Evolutionary conservation across 768 basidiomycete genomes (phyloP), one percentile per base, ranked within the genome.

Genomic region (Serendipita vermifera): DNA sequence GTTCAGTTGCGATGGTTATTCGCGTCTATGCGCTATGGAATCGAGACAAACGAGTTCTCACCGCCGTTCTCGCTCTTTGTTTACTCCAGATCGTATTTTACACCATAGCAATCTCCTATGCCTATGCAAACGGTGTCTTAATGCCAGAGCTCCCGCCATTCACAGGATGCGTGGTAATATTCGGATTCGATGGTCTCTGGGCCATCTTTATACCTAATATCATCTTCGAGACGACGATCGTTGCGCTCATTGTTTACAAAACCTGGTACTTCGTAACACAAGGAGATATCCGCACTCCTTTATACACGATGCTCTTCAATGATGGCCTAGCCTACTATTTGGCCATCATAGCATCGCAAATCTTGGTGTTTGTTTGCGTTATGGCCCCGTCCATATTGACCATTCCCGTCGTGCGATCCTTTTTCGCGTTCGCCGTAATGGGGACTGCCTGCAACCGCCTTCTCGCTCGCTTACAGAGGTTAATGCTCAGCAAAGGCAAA

Each of bases 1-100:
- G n/a, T n/a, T n/a, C n/a, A 51, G 46, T 51, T 22, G 27, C 27
- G 32, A 20, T 51, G 22, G 29, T 51, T 29, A 26, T 29, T n/a
- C 46, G 46, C n/a, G 27, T 51, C 20, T 51, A 51, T 51, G 46
- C 46, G 3, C 46, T 51, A 9, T 51, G 46, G 46, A 51, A 51
- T n/a, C 46, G 46, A 7, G 24, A 20, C 5, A 2, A 29, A 26
- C 46, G 4, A 15, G 6, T 51, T 29, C 46, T 51, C 15, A 1
- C 31, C 27, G 5, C 31, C 20, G 32, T 31, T 1, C 5, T 29
- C 5, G n/a, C 27, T 11, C n/a, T 20, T 9, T 7, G 24, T 29
- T 15, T 51, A 1, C 20, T 51, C 7, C 5, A 51, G 2, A 7
- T 31, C 27, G 3, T 31, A 9, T 5, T 15, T 3, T 51, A 5